A percentile compares a stretch with the other conserved stretches of the same genome.
Evolutionary conservation across 768 basidiomycete genomes (phyloP).

Genomic region (Coprinopsis strossmayeri): DNA sequence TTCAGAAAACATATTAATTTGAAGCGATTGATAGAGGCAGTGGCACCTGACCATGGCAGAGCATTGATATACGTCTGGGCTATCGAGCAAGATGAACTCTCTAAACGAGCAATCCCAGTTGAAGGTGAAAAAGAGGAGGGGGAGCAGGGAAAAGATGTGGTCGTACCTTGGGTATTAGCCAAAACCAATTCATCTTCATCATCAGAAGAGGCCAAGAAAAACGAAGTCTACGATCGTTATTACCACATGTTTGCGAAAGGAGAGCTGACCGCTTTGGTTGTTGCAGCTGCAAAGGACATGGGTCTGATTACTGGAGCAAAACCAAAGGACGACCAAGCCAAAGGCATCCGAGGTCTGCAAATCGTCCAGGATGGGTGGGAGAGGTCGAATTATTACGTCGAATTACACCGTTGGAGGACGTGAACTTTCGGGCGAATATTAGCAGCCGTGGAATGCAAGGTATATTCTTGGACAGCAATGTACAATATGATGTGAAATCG

Average conservation of each 20-base stretch:
- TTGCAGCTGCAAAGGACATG: conserved; percentile 54
- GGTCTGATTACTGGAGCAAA: conserved; percentile 44
- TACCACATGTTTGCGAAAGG: conserved; percentile 92
- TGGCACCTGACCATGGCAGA: conserved; percentile 66
- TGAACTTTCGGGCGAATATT: conserved; percentile 3
- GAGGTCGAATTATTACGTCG: conserved; percentile 83
- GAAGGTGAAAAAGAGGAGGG: conserved; percentile 17
- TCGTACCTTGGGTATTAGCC: conserved; percentile 85
- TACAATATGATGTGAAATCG: conserved; percentile 21
- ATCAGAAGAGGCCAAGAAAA: conserved; percentile 8
- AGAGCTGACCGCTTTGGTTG: conserved; percentile 62
- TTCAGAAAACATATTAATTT: background rate
- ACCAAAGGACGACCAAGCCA: conserved; percentile 6
- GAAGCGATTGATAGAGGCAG: conserved; percentile 43
- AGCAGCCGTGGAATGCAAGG: conserved; percentile 19
- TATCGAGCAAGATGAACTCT: conserved; percentile 82
- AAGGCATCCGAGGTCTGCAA: conserved; percentile 43
- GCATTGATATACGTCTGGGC: conserved; percentile 97
- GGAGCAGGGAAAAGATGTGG: conserved; percentile 66
- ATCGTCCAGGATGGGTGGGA: conserved; percentile 80
- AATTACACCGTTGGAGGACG: conserved; percentile 56
- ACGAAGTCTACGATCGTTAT: conserved; percentile 64
- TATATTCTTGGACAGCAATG: conserved; percentile 20
- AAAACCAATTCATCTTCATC: conserved; percentile 26
- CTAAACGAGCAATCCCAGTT: conserved; percentile 61